A percentile compares a stretch with the other conserved stretches of the same genome.
Evolutionary conservation across 2,329 filamentous ascomycete genomes (phyloP).

Genomic region (Sporothrix pseudoabietina): DNA sequence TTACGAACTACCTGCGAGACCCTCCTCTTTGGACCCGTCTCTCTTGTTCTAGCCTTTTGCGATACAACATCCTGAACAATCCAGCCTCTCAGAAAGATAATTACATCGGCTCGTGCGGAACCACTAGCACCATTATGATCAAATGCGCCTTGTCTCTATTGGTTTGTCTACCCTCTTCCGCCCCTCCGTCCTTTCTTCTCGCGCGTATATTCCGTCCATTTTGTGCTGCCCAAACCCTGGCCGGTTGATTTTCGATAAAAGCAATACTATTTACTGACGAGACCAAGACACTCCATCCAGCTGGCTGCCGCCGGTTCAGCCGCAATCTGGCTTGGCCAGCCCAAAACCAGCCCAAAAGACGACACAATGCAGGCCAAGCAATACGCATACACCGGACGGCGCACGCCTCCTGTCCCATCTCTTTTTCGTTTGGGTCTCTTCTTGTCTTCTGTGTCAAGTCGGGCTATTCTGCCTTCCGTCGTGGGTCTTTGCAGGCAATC

Average conservation of each 20-base stretch:
- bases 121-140: slow-evolving; percentile 13
- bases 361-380: neutral
- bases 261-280: no score
- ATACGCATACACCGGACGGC: neutral
- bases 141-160: slow-evolving; percentile 22
- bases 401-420: neutral
- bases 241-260: neutral
- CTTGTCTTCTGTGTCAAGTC: neutral
- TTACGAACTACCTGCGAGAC: neutral
- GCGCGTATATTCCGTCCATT: neutral
- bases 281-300: neutral
- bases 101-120: slow-evolving; percentile 26
- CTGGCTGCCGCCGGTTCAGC: slow-evolving; percentile 9
- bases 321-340: slow-evolving; percentile 17
- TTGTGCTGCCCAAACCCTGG: neutral
- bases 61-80: neutral
- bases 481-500: slow-evolving; percentile 4
- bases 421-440: neutral
- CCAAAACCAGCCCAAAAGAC: neutral
- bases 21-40: neutral
- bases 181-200: neutral
- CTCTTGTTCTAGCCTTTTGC: neutral
- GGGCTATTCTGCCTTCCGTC: slow-evolving; percentile 17
- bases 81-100: slow-evolving; percentile 12
- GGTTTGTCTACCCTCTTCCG: neutral